Evolutionary conservation across 2,329 filamentous ascomycete genomes (phyloP).

Genomic region (Cladophialophora chaetospira): DNA sequence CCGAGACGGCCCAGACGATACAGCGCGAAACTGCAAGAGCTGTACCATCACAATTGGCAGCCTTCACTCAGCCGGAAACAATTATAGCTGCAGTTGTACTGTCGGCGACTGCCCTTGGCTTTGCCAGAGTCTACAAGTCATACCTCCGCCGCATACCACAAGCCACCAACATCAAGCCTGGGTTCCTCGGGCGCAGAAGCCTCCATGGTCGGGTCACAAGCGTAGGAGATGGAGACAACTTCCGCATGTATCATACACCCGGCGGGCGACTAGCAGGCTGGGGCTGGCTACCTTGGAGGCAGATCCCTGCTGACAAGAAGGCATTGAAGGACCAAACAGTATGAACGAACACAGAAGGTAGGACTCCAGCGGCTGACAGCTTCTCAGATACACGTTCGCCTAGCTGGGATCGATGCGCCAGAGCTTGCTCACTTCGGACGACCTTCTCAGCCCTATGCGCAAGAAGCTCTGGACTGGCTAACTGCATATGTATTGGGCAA

Average conservation of each 20-base stretch:
- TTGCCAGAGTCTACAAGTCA: conserved; percentile 34
- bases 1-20: conserved; percentile 5
- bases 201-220: conserved; percentile 86
- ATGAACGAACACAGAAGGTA: conserved; percentile 27
- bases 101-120: conserved; percentile 31
- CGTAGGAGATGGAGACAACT: conserved; percentile 95
- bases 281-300: conserved; percentile 80
- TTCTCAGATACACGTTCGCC: conserved; percentile 71
- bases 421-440: conserved; percentile 91
- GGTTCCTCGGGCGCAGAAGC: conserved; percentile 70
- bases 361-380: conserved; percentile 5
- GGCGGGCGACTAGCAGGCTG: conserved; percentile 85
- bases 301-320: conserved; percentile 68
- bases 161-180: conserved; percentile 71
- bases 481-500: conserved; percentile 68
- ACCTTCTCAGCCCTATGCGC: conserved; percentile 78
- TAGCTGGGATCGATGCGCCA: conserved; percentile 91
- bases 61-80: conserved; percentile 35
- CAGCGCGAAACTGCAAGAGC: conserved; percentile 6
- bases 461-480: conserved; percentile 83
- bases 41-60: conserved; percentile 11
- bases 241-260: conserved; percentile 90
- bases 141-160: conserved; percentile 84
- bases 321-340: conserved; percentile 78
- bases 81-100: conserved; percentile 35